phyloP scores from a whole-genome alignment of 495 filamentous ascomycete species.

The Penicillium coprophilum region DNA sequence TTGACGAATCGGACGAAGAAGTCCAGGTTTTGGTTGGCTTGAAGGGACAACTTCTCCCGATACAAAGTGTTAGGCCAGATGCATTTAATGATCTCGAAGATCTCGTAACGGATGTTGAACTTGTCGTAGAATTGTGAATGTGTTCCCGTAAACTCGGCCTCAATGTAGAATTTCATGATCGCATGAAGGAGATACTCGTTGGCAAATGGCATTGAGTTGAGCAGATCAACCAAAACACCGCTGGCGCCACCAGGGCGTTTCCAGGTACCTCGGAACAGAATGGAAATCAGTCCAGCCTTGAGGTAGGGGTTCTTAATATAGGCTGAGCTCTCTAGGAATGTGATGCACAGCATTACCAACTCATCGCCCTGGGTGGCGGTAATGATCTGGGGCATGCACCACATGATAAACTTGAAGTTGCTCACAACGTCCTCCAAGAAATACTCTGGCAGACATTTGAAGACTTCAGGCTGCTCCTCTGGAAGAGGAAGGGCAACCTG shows the following conservation, averaged over 20 bases:
- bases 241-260: slow-evolving; percentile 66
- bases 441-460: slow-evolving; percentile 89
- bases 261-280: slow-evolving; percentile 83
- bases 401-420: slow-evolving; percentile 92
- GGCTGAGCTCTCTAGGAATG: slow-evolving; percentile 83
- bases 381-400: slow-evolving; percentile 79
- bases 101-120: slow-evolving; percentile 97
- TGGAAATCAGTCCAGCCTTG: slow-evolving; percentile 86
- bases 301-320: slow-evolving; percentile 96
- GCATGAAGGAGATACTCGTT: slow-evolving; percentile 86
- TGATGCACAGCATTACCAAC: slow-evolving; percentile 81
- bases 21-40: slow-evolving; percentile 79
- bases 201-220: slow-evolving; percentile 79
- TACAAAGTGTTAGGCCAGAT: slow-evolving; percentile 90
- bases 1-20: slow-evolving; percentile 98
- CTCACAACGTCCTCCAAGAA: slow-evolving; percentile 88
- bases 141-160: slow-evolving; percentile 78
- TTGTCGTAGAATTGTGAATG: slow-evolving; percentile 92
- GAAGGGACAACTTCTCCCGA: slow-evolving; percentile 74
- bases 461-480: slow-evolving; percentile 65
- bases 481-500: slow-evolving; percentile 74
- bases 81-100: slow-evolving; percentile 95
- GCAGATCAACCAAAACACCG: slow-evolving; percentile 79
- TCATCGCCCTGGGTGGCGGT: slow-evolving; percentile 88
- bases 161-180: slow-evolving; percentile 97